phyloP scores from a whole-genome alignment of 1,139 yeast species.

The Martiniozyma asiatica region DNA sequence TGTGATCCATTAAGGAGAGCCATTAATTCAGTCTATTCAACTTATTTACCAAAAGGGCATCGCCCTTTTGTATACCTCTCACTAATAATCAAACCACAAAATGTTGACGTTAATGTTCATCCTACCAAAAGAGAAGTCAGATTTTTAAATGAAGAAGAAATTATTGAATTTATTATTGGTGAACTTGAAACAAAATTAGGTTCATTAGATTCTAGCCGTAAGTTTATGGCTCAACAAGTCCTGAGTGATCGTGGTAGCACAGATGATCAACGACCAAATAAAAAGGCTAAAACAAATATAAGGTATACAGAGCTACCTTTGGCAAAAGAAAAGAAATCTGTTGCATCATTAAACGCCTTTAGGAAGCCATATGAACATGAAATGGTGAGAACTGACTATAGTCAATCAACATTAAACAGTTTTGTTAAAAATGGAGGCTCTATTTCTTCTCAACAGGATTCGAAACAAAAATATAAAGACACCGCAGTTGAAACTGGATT shows the following conservation, averaged over 20 bases:
- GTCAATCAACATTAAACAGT: slow-evolving; percentile 34
- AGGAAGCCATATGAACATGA: slow-evolving; percentile 44
- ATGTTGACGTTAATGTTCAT: slow-evolving; percentile 86
- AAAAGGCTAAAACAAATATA: slow-evolving; percentile 5
- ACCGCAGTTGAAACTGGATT: not conserved
- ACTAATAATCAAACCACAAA: slow-evolving; percentile 49
- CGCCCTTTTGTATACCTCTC: slow-evolving; percentile 71
- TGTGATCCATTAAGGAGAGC: slow-evolving; percentile 76
- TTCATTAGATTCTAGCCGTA: slow-evolving; percentile 56
- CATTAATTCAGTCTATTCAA: slow-evolving; percentile 47
- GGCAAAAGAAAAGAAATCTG: slow-evolving; percentile 3
- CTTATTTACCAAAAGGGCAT: slow-evolving; percentile 68
- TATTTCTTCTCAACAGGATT: not conserved
- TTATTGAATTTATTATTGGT: slow-evolving; percentile 47
- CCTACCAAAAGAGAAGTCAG: slow-evolving; percentile 93
- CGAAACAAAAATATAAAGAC: not conserved
- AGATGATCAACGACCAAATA: slow-evolving; percentile 6
- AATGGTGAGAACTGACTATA: slow-evolving; percentile 64
- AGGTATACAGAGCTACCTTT: not conserved
- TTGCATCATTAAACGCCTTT: slow-evolving; percentile 11
- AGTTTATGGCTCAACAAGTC: slow-evolving; percentile 55
- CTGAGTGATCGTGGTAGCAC: slow-evolving; percentile 19
- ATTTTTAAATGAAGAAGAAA: slow-evolving; percentile 78
- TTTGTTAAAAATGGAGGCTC: slow-evolving; percentile 7
- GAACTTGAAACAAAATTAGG: slow-evolving; percentile 40